Conservation (phyloP, 768 basidiomycete genomes). For the Suillus placidus region DNA sequence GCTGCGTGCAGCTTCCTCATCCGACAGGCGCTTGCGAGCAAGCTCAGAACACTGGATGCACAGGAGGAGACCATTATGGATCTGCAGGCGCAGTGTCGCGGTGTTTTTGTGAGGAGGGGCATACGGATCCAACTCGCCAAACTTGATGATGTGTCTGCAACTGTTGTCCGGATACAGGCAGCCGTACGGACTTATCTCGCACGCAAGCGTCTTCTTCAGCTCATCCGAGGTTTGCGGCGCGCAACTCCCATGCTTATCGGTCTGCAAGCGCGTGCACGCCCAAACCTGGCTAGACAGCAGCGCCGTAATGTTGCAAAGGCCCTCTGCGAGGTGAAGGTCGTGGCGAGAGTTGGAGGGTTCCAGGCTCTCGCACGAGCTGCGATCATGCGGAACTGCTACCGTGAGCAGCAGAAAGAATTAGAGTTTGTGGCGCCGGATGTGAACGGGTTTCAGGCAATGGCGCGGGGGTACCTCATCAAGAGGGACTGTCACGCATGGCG, state of each 20-base stretch:
- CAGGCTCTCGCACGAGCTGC: conserved; percentile 84
- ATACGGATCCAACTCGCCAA: conserved; percentile 74
- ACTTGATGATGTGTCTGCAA: conserved; percentile 71
- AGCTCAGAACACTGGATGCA: conserved; percentile 43
- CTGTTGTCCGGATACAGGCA: conserved; percentile 79
- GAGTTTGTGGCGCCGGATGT: conserved; percentile 81
- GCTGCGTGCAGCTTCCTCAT: conserved; percentile 65
- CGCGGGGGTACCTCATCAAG: conserved; percentile 76
- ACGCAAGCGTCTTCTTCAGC: conserved; percentile 70
- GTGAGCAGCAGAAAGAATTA: conserved; percentile 72
- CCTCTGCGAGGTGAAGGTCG: conserved; percentile 70
- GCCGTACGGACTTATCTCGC: conserved; percentile 78
- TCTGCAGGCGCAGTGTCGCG: conserved; percentile 79
- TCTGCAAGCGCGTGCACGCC: conserved; percentile 81
- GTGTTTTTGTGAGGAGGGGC: conserved; percentile 71
- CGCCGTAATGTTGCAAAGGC: conserved; percentile 75
- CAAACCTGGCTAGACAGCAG: conserved; percentile 69
- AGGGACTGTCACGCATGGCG: conserved; percentile 78
- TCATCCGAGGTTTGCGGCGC: conserved; percentile 76
- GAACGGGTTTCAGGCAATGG: conserved; percentile 74
- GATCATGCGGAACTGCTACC: conserved; percentile 70
- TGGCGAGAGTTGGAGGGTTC: conserved; percentile 68
- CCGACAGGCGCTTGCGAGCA: conserved; percentile 44
- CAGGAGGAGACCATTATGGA: conserved; percentile 46
- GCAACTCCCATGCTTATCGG: conserved; percentile 69